Conservation (phyloP, 352 stramenopile species). For the Phytophthora pini region DNA sequence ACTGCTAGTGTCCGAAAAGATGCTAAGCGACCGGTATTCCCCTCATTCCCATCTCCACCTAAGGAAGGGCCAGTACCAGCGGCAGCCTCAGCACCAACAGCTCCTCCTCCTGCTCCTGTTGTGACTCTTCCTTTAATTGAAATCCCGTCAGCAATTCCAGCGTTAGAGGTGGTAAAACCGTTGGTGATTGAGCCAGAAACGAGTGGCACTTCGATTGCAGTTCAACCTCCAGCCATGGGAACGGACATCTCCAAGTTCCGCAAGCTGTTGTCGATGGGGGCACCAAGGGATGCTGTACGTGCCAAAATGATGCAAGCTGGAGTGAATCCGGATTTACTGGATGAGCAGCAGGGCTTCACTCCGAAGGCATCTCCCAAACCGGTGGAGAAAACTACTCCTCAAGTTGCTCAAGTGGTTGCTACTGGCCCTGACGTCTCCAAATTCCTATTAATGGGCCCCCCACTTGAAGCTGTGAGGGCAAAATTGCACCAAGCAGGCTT, state of each 20-base stretch:
- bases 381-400: neutral
- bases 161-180: constrained; percentile 17
- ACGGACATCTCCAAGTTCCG: constrained; percentile 87
- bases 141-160: constrained; percentile 7
- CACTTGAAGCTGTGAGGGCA: constrained; percentile 66
- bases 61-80: constrained; percentile 8
- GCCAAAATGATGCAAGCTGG: constrained; percentile 83
- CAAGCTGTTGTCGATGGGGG: constrained; percentile 91
- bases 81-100: neutral
- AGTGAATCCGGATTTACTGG: constrained; percentile 63
- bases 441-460: constrained; percentile 86
- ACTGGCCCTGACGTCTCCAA: constrained; percentile 48
- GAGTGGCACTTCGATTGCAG: constrained; percentile 1
- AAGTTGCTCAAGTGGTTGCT: neutral
- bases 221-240: constrained; percentile 15
- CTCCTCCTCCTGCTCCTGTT: constrained; percentile 13
- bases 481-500: constrained; percentile 77
- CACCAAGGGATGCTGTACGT: constrained; percentile 79
- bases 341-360: constrained; percentile 53
- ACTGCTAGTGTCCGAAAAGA: constrained; percentile 78
- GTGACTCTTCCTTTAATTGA: constrained; percentile 35
- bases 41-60: constrained; percentile 41
- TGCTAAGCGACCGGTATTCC: constrained; percentile 65
- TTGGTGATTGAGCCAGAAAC: constrained; percentile 21
- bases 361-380: constrained; percentile 29